Percentiles rank a stretch among this genome's conserved stretches.
These are phyloP conservation scores for Aureobasidium sp. DNA, from an alignment of 2,329 filamentous ascomycete species.

Conservation along the genomic window DNA sequence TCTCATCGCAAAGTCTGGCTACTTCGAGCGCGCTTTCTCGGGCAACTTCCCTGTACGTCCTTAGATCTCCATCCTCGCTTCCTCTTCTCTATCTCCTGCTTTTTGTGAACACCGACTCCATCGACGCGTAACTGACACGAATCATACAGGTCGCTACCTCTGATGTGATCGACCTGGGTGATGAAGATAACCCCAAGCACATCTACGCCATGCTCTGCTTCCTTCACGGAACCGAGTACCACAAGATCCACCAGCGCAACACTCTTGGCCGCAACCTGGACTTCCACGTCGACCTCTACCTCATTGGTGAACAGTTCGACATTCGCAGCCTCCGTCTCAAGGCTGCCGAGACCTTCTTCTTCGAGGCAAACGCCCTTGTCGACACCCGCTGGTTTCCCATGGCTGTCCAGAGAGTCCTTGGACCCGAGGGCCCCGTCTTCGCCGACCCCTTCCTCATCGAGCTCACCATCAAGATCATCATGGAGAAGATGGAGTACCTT, in stretches of 20 bases:
- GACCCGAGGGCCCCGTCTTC: background rate
- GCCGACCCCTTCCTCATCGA: background rate
- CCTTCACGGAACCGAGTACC: background rate
- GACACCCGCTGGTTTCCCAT: background rate
- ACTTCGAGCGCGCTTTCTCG: background rate
- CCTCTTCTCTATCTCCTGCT: no score
- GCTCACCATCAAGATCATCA: background rate
- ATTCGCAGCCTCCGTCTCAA: background rate
- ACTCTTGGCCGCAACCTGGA: background rate
- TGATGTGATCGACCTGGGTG: background rate
- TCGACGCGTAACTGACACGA: background rate
- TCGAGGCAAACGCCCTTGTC: background rate
- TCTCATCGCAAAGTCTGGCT: background rate
- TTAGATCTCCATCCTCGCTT: background rate
- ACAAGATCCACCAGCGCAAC: background rate
- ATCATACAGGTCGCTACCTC: background rate
- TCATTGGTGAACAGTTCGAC: slow-evolving; percentile 7
- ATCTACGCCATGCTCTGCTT: slow-evolving; percentile 4
- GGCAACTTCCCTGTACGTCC: background rate
- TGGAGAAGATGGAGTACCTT: background rate
- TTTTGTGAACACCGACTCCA: no score
- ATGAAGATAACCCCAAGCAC: background rate
- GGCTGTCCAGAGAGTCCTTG: background rate
- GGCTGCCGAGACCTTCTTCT: background rate
- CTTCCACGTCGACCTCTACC: slow-evolving; percentile 7